Percentiles rank a stretch among this genome's conserved stretches.
Conservation (phyloP, 768 basidiomycete species). For the Steccherinum ochraceum region DNA sequence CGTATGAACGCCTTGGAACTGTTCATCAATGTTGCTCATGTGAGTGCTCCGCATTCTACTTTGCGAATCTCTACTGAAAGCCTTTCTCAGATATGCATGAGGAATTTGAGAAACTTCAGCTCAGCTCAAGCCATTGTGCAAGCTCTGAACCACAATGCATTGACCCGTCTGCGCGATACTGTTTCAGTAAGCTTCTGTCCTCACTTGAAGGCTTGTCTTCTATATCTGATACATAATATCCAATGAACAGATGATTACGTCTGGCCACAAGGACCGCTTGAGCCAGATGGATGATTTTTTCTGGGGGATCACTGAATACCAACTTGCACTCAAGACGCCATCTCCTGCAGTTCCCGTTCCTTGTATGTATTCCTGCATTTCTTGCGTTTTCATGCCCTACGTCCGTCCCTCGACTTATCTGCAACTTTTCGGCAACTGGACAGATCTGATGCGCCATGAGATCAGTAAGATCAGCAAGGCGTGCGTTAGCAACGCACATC, state of each 20-base stretch:
- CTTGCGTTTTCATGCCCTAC: too few species aligned
- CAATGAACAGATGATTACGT: background rate
- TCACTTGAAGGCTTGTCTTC: too few species aligned
- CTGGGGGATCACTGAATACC: background rate
- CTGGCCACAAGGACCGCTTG: background rate
- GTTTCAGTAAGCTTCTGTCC: background rate
- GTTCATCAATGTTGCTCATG: slow-evolving; percentile 5
- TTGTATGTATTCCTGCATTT: background rate
- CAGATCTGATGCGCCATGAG: background rate
- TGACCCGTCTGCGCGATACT: slow-evolving; percentile 1
- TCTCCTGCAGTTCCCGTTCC: background rate
- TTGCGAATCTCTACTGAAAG: too few species aligned
- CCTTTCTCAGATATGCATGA: slow-evolving; percentile 5
- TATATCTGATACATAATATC: too few species aligned
- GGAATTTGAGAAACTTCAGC: slow-evolving; percentile 5
- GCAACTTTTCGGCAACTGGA: background rate
- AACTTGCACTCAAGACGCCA: background rate
- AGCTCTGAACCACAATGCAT: background rate
- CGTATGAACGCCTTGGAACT: slow-evolving; percentile 3
- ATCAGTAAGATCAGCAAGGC: background rate
- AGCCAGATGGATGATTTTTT: background rate
- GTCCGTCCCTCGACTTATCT: too few species aligned
- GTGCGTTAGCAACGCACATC: background rate
- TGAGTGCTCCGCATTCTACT: slow-evolving; percentile 4
- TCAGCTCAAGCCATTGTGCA: slow-evolving; percentile 5